Percentiles rank a stretch among this genome's conserved stretches.
phyloP scores from a whole-genome alignment of 306 rosid species.

The Trifolium pratense region DNA sequence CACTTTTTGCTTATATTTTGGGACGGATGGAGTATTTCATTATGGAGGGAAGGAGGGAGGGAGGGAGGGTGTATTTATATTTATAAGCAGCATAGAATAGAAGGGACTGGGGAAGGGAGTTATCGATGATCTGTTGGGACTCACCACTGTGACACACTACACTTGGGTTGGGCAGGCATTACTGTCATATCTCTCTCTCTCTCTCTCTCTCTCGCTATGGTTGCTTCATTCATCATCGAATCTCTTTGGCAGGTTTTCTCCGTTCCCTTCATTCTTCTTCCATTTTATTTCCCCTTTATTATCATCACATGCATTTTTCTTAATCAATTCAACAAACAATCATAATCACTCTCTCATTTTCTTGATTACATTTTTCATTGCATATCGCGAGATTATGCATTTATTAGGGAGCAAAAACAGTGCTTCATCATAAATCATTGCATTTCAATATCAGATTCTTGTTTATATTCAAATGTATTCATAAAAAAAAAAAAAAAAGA shows the following conservation, averaged over 20 bases:
- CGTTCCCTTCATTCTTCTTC: not conserved
- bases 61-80: too few relatives aligned
- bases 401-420: not conserved
- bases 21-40: too few relatives aligned
- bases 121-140: too few relatives aligned
- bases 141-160: too few relatives aligned
- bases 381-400: not conserved
- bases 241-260: conserved; percentile 1
- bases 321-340: not conserved
- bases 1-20: too few relatives aligned
- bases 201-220: not conserved
- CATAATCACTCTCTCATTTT: not conserved
- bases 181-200: too few relatives aligned
- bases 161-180: too few relatives aligned
- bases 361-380: not conserved
- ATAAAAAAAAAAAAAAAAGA: too few relatives aligned
- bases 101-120: too few relatives aligned
- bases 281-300: not conserved
- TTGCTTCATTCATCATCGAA: not conserved
- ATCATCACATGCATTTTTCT: not conserved
- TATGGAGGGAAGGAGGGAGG: too few relatives aligned
- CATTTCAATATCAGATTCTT: not conserved
- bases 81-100: too few relatives aligned
- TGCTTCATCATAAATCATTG: not conserved
- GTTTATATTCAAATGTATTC: not conserved